Evolutionary conservation across 495 filamentous ascomycete species (phyloP).

Genomic region (Neurospora intermedia): DNA sequence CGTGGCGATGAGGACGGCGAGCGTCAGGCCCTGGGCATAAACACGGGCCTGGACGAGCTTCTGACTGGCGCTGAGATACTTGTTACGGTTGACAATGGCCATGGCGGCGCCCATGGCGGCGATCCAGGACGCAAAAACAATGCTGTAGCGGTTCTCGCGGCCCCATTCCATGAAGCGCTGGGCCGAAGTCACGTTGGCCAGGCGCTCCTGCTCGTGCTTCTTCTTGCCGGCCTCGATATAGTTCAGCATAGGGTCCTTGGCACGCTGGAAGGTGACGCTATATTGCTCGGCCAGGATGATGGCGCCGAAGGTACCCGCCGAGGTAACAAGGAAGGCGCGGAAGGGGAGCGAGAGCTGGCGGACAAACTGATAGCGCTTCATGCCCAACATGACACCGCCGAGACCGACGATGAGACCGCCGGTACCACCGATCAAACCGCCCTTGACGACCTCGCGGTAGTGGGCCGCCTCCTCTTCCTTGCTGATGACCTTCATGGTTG

Average conservation of each 20-base stretch:
- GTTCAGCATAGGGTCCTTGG: slow-evolving; percentile 50
- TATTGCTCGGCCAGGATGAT: slow-evolving; percentile 80
- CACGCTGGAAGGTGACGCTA: slow-evolving; percentile 61
- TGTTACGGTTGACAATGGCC: slow-evolving; percentile 66
- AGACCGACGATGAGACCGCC: slow-evolving; percentile 54
- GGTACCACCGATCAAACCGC: slow-evolving; percentile 60
- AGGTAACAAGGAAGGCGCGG: slow-evolving; percentile 81
- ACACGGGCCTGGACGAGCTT: slow-evolving; percentile 97
- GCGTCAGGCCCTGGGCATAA: slow-evolving; percentile 91
- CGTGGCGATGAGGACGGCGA: slow-evolving; percentile 77
- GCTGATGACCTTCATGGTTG: slow-evolving; percentile 83
- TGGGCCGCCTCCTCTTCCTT: slow-evolving; percentile 75
- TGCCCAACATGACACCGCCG: slow-evolving; percentile 51
- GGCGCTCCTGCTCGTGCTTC: slow-evolving; percentile 30
- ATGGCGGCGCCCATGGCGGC: slow-evolving; percentile 70
- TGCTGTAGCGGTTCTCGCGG: slow-evolving; percentile 75
- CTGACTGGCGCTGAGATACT: slow-evolving; percentile 63
- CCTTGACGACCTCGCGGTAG: slow-evolving; percentile 59
- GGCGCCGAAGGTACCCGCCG: slow-evolving; percentile 67
- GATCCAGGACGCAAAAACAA: slow-evolving; percentile 77
- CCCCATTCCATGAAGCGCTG: slow-evolving; percentile 47
- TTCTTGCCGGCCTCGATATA: slow-evolving; percentile 53
- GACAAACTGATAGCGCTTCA: slow-evolving; percentile 59
- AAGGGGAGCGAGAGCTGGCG: slow-evolving; percentile 75
- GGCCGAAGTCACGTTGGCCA: slow-evolving; percentile 29